Evolutionary conservation across 108 stramenopile species (phyloP).

Genomic region (Parmales sp.): DNA sequence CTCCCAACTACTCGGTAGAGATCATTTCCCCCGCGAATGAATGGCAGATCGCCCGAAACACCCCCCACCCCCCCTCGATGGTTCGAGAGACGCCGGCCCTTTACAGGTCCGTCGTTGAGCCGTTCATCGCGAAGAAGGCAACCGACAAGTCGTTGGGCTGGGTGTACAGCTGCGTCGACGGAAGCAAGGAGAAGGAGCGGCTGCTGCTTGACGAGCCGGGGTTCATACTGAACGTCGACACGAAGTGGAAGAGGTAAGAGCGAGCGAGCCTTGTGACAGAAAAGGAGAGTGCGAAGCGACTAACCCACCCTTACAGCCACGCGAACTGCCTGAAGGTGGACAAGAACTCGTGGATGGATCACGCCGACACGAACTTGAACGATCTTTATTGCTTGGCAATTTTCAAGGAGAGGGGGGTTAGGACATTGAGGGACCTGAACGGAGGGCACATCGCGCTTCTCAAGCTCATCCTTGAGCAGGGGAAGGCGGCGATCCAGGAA

Average conservation of each 20-base stretch:
- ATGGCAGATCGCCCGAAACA: neutral
- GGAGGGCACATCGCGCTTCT: conserved; percentile 47
- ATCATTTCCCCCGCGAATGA: neutral
- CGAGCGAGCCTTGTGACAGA: conserved; percentile 16
- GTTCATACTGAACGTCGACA: conserved; percentile 59
- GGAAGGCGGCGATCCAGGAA: conserved; percentile 36
- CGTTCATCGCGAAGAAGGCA: no score
- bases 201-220: conserved; percentile 40
- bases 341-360: conserved; percentile 19
- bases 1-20: neutral
- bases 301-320: neutral
- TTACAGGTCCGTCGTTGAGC: no score
- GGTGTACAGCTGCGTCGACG: conserved; percentile 28
- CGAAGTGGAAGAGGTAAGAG: conserved; percentile 47
- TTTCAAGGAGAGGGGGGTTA: conserved; percentile 30
- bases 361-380: conserved; percentile 19
- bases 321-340: conserved; percentile 29
- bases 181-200: conserved; percentile 49
- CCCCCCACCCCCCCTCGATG: no score
- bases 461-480: conserved; percentile 29
- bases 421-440: conserved; percentile 48
- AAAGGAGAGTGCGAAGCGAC: conserved; percentile 14
- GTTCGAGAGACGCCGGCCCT: no score
- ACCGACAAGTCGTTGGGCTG: neutral
- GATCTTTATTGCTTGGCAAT: conserved; percentile 63